Conservation (phyloP, 306 rosid genomes). For the Lathyrus aphaca region DNA sequence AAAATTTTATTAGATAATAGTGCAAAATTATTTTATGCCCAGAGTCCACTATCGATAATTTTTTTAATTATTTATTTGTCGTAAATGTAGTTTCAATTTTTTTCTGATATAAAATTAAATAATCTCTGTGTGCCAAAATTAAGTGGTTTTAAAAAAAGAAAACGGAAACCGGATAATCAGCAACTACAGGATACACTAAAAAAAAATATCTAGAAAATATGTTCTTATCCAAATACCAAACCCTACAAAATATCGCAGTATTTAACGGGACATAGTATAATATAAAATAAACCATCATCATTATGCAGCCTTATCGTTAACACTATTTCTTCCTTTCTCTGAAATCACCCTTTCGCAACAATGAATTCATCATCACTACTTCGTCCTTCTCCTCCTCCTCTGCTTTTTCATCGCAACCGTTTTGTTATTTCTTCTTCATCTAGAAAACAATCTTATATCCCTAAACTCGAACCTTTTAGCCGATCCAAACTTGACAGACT, state of each 20-base stretch:
- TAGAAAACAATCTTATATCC: slow-evolving; percentile 58
- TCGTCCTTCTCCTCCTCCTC: slow-evolving; percentile 50
- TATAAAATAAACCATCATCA: background rate
- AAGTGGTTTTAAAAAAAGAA: too few relatives aligned
- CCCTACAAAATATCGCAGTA: slow-evolving; percentile 39
- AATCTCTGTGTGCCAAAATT: too few relatives aligned
- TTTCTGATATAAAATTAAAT: too few relatives aligned
- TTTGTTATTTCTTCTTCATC: slow-evolving; percentile 56
- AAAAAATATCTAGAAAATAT: too few relatives aligned
- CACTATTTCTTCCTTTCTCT: background rate
- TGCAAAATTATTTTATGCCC: too few relatives aligned
- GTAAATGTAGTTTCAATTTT: too few relatives aligned
- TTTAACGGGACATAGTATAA: background rate
- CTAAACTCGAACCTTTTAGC: slow-evolving; percentile 89
- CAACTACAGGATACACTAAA: too few relatives aligned
- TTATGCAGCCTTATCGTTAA: background rate
- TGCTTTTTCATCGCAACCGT: slow-evolving; percentile 40
- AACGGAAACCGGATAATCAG: too few relatives aligned
- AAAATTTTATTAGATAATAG: too few relatives aligned
- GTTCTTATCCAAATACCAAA: too few relatives aligned
- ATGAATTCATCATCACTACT: slow-evolving; percentile 51
- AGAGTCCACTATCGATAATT: too few relatives aligned
- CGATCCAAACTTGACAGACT: slow-evolving; percentile 64
- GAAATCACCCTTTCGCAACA: background rate
- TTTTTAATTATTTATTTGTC: too few relatives aligned